Evolutionary conservation across 768 basidiomycete species (phyloP).

Genomic region (Kwoniella heveanensis): DNA sequence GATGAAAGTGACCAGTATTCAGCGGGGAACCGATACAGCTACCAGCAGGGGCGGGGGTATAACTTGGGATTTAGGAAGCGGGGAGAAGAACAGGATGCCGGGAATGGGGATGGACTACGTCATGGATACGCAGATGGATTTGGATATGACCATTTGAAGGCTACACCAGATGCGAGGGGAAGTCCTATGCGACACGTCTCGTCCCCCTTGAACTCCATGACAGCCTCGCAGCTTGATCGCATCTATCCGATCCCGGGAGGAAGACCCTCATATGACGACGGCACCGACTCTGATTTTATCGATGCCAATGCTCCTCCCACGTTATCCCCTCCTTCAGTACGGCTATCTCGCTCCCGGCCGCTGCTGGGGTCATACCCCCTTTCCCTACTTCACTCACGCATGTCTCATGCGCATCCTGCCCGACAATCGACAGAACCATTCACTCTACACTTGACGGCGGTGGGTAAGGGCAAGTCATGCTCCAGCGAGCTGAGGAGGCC

Average conservation of each 20-base stretch:
- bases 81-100: too few relatives aligned
- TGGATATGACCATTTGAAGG: not conserved
- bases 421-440: constrained; percentile 41
- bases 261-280: too few relatives aligned
- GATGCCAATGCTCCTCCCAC: too few relatives aligned
- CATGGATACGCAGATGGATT: not conserved
- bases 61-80: too few relatives aligned
- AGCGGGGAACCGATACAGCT: too few relatives aligned
- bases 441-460: constrained; percentile 35
- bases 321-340: constrained; percentile 30
- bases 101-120: not conserved
- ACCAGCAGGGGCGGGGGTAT: too few relatives aligned
- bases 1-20: too few relatives aligned
- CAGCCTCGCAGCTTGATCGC: not conserved
- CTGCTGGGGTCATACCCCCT: constrained; percentile 54
- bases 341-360: constrained; percentile 49
- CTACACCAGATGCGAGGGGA: constrained; percentile 6
- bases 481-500: constrained; percentile 41
- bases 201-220: constrained; percentile 5
- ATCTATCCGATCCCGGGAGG: not conserved
- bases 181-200: not conserved
- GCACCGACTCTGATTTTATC: too few relatives aligned
- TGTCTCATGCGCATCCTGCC: constrained; percentile 51
- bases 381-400: constrained; percentile 53
- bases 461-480: constrained; percentile 36